phyloP scores from a whole-genome alignment of 2,329 filamentous ascomycete genomes.

The Eutypella sp. region DNA sequence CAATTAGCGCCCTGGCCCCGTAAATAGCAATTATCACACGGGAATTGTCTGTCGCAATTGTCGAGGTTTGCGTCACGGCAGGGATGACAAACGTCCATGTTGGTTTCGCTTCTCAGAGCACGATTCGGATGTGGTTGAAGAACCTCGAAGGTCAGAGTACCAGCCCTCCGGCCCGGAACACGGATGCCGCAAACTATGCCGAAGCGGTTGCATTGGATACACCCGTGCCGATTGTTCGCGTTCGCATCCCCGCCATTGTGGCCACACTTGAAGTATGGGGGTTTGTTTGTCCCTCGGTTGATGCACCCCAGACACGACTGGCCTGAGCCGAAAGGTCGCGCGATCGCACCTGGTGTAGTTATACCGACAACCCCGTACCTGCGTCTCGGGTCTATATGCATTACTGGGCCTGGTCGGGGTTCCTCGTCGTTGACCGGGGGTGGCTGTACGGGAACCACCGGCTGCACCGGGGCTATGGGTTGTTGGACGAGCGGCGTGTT shows the following conservation, averaged over 20 bases:
- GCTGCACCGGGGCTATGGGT: too few species aligned
- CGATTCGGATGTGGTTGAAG: background rate
- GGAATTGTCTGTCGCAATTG: background rate
- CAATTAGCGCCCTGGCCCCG: background rate
- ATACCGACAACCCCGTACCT: background rate
- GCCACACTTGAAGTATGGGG: background rate
- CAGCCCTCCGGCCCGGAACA: background rate
- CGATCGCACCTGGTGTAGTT: too few species aligned
- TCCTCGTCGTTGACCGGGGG: background rate
- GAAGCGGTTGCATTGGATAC: background rate
- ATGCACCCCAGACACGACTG: background rate
- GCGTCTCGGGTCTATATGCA: background rate
- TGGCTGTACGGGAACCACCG: too few species aligned
- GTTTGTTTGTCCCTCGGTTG: background rate
- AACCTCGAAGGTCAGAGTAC: background rate
- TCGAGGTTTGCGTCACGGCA: background rate
- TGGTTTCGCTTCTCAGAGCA: background rate
- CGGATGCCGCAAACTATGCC: background rate
- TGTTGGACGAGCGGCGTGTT: too few species aligned
- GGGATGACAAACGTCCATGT: background rate
- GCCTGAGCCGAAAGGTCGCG: too few species aligned
- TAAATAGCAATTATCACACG: background rate
- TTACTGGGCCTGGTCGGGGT: background rate
- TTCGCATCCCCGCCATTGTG: background rate
- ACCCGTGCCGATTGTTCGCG: background rate